Percentiles rank a stretch among this genome's conserved stretches.
phyloP scores from a whole-genome alignment of 1,284 basidiomycete genomes.

The Sanghuangporus weigelae region DNA sequence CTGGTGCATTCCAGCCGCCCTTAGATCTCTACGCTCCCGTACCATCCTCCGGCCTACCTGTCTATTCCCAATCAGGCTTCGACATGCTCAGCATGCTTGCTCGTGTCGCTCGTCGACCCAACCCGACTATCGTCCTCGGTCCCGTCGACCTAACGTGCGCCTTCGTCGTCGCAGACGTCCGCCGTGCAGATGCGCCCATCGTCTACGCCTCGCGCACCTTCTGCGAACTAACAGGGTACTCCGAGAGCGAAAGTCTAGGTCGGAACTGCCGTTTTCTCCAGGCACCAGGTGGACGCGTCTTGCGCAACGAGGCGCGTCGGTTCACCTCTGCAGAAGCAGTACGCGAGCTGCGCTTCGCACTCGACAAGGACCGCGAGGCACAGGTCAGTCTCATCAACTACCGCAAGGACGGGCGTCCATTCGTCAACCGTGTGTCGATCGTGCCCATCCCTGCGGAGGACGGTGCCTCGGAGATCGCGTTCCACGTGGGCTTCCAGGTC shows the following conservation, averaged over 20 bases:
- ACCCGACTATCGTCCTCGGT: conserved; percentile 77
- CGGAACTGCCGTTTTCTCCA: conserved; percentile 87
- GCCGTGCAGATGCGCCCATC: conserved; percentile 77
- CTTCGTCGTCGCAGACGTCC: conserved; percentile 84
- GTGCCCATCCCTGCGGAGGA: conserved; percentile 75
- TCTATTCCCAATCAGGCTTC: conserved; percentile 87
- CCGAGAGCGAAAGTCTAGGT: conserved; percentile 76
- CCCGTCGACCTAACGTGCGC: conserved; percentile 90
- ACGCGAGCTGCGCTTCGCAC: conserved; percentile 57
- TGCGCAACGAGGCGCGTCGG: conserved; percentile 58
- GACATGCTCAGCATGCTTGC: conserved; percentile 83
- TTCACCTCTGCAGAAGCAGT: conserved; percentile 72
- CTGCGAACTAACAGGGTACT: conserved; percentile 79
- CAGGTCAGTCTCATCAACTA: conserved; percentile 89
- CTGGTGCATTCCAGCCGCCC: background rate
- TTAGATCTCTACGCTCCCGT: background rate
- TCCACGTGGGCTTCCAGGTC: conserved; percentile 90
- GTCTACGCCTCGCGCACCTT: conserved; percentile 86
- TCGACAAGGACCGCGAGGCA: conserved; percentile 76
- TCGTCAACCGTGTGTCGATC: conserved; percentile 83
- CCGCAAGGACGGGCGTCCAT: conserved; percentile 78
- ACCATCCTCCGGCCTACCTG: conserved; percentile 30
- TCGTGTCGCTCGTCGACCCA: conserved; percentile 68
- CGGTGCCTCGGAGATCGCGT: conserved; percentile 58
- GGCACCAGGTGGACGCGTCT: conserved; percentile 63